phyloP scores from a whole-genome alignment of 1,284 basidiomycete species.

The Sporisorium reilianum region DNA sequence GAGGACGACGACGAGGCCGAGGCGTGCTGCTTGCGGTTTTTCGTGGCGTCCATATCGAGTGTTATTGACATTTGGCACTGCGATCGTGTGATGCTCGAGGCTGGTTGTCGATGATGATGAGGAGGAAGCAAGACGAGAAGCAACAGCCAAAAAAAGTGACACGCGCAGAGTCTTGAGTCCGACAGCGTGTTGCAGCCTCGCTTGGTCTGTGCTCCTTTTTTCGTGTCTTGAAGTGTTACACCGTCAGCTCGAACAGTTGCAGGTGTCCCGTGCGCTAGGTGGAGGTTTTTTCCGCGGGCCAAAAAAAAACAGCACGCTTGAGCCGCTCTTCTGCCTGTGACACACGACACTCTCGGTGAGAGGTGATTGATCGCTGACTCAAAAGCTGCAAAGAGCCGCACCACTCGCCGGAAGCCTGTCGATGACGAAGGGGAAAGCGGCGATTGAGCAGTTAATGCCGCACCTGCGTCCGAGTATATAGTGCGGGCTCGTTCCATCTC shows the following conservation, averaged over 20 bases:
- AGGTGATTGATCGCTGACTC: slow-evolving; percentile 3
- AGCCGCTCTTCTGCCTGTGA: neutral
- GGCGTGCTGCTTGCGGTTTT: slow-evolving; percentile 22
- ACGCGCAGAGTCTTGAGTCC: neutral
- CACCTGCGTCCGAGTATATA: neutral
- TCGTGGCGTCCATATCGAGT: slow-evolving; percentile 48
- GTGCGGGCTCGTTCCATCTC: no score
- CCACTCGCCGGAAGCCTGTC: neutral
- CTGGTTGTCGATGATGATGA: neutral
- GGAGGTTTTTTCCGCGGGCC: neutral
- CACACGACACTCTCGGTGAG: slow-evolving; percentile 12
- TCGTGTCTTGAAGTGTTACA: neutral
- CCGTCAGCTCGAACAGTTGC: neutral
- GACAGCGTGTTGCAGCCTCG: neutral
- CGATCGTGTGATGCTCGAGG: neutral
- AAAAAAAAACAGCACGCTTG: neutral
- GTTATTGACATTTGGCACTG: slow-evolving; percentile 35
- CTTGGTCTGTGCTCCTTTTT: slow-evolving; percentile 1
- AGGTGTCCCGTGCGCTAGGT: neutral
- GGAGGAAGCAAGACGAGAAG: neutral
- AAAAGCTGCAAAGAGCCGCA: slow-evolving; percentile 1
- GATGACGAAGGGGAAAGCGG: neutral
- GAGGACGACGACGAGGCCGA: slow-evolving; percentile 15
- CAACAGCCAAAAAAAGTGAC: neutral
- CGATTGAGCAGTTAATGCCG: slow-evolving; percentile 8